Evolutionary conservation across 2,329 filamentous ascomycete genomes (phyloP), one percentile per base, ranked within the genome.

Genomic region (Sporothrix humicola): DNA sequence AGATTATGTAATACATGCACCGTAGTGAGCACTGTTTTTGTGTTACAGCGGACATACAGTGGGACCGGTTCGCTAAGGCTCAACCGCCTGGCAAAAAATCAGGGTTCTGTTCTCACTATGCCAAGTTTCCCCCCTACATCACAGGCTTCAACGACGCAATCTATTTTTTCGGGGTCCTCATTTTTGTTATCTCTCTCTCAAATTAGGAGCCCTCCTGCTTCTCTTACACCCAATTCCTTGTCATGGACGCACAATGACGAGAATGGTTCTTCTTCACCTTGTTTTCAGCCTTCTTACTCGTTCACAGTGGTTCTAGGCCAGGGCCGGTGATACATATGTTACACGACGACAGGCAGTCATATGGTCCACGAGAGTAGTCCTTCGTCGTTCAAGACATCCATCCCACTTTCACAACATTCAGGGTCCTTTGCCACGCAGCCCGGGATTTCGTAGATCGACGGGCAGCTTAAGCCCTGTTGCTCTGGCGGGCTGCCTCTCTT

Each of bases 381-480:
- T 6, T 15, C 26, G 56, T 37, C n/a, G 56, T 26, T n/a, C 56
- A 59, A 58, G 26, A 37, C 26, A 37, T 37, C 26, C 37, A 15
- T 37, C 31, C 31, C 31, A 37, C 31, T 37, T 37, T 37, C 31
- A 37, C 31, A 37, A 23, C 2, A 46, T 65, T 46, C 59, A 65
- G 59, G 59, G 59, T 65, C 59, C 59, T 65, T 65, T 42, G 37
- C 59, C 59, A 65, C 59, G 31, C 42, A 2, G 58, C 37, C 23
- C 23, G 56, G 10, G 54, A 26, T 17, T 17, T 44, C 37, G 59
- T 44, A 44, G 31, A 44, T 63, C 59, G 17, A 44, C 17, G 37
- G 6, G 58, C 20, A 37, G 37, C 23, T 7, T 65, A 37, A 59
- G 26, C 26, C 26, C 23, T 37, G 31, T 37, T 37, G 31, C 7